A percentile compares a stretch with the other conserved stretches of the same genome.
These are phyloP conservation scores for Sugiyamaella smithiae DNA, from an alignment of 805 yeast species.

Conservation along the genomic window DNA sequence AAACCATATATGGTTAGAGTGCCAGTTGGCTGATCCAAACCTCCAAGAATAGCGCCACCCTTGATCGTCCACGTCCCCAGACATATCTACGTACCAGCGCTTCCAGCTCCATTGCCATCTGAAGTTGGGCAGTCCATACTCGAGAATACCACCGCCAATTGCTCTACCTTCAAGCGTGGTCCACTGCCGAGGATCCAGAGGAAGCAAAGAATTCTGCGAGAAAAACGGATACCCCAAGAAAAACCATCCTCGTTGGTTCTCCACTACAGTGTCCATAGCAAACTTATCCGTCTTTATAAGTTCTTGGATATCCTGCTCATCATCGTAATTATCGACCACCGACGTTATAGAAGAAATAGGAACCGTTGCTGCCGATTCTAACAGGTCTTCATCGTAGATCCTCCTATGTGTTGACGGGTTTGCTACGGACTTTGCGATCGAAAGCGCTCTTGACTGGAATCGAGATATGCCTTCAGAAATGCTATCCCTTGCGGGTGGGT, in stretches of 20 bases:
- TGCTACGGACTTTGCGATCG: conserved; percentile 2
- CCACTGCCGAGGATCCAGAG: conserved; percentile 40
- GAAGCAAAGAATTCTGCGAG: conserved; percentile 35
- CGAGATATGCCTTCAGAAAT: not conserved
- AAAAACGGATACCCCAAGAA: conserved; percentile 39
- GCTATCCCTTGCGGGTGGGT: not conserved
- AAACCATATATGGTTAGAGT: conserved; percentile 51
- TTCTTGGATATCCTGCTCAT: conserved; percentile 15
- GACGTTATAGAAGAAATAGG: conserved; percentile 5
- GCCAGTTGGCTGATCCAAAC: conserved; percentile 54
- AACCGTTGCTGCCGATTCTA: not conserved
- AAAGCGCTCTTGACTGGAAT: conserved; percentile 3
- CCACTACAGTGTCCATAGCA: conserved; percentile 34
- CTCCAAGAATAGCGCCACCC: conserved; percentile 75
- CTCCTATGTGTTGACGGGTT: not conserved
- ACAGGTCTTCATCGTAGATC: not conserved
- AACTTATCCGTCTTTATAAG: conserved; percentile 9
- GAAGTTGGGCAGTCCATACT: conserved; percentile 50
- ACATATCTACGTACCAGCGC: conserved; percentile 72
- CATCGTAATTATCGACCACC: conserved; percentile 3
- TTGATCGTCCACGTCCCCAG: conserved; percentile 68
- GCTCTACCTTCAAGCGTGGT: conserved; percentile 31
- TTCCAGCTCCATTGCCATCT: conserved; percentile 69
- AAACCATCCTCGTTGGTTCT: conserved; percentile 42
- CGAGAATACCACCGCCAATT: conserved; percentile 31